phyloP scores from a whole-genome alignment of 129 eudicot species.

The carrot (Daucus carota) region DNA sequence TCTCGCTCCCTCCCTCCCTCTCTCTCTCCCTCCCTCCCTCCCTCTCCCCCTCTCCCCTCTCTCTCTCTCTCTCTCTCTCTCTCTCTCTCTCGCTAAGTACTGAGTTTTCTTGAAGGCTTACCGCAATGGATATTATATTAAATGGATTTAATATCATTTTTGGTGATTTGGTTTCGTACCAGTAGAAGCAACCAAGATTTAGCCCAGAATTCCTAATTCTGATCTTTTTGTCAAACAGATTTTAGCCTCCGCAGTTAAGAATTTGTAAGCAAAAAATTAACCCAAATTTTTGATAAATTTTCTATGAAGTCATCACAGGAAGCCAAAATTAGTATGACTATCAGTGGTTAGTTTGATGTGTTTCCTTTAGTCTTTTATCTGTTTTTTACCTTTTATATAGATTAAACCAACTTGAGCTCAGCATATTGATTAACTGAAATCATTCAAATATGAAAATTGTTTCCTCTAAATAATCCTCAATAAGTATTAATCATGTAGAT shows the following conservation, averaged over 20 bases:
- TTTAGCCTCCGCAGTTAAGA: background rate
- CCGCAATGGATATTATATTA: background rate
- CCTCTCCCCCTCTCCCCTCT: too few species aligned
- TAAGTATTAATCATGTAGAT: background rate
- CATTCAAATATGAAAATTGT: background rate
- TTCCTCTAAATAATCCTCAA: background rate
- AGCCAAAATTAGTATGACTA: background rate
- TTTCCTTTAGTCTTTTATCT: background rate
- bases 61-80: too few species aligned
- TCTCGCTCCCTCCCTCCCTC: too few species aligned
- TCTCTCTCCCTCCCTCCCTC: too few species aligned
- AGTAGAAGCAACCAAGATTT: background rate
- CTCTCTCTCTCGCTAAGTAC: background rate
- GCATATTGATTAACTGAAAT: background rate
- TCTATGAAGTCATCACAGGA: background rate
- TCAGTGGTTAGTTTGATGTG: background rate
- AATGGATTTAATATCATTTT: background rate
- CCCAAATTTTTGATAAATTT: background rate
- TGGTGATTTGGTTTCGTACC: background rate
- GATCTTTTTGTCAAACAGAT: background rate
- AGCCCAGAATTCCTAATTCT: background rate
- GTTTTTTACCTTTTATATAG: background rate
- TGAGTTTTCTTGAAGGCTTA: background rate
- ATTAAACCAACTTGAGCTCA: background rate
- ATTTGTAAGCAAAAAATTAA: background rate